phyloP scores from a whole-genome alignment of 768 basidiomycete species.

The Chalciporus pseudorubinellus region DNA sequence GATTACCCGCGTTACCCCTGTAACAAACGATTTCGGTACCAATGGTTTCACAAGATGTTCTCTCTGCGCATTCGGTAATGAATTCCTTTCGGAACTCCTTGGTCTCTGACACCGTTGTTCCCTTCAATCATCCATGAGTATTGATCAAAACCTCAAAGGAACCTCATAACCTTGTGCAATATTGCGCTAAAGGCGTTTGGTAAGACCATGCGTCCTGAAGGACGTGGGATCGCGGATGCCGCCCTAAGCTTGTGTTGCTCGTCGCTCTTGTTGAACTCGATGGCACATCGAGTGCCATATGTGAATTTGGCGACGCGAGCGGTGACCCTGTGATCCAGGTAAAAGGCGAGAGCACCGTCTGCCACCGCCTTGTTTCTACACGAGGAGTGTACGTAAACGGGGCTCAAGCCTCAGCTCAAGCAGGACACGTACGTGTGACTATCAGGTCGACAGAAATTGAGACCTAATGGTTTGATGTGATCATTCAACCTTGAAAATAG shows the following conservation, averaged over 20 bases:
- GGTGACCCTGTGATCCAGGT: conserved; percentile 41
- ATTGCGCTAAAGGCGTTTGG: conserved; percentile 34
- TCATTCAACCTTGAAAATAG: conserved; percentile 34
- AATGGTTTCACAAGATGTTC: conserved; percentile 26
- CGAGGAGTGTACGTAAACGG: not conserved
- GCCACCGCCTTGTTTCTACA: conserved; percentile 48
- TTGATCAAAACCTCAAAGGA: too few relatives aligned
- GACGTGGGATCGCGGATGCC: conserved; percentile 27
- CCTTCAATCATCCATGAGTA: conserved; percentile 15
- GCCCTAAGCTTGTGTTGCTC: conserved; percentile 31
- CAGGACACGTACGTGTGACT: conserved; percentile 42
- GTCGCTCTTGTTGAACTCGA: conserved; percentile 29
- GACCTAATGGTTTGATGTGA: conserved; percentile 32
- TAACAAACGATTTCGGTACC: conserved; percentile 33
- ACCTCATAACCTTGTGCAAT: conserved; percentile 23
- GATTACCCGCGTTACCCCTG: conserved; percentile 20
- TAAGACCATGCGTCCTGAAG: conserved; percentile 32
- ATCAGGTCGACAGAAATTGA: conserved; percentile 49
- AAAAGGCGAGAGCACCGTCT: conserved; percentile 44
- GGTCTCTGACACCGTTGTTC: conserved; percentile 27
- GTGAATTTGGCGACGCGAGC: conserved; percentile 39
- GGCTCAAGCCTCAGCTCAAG: conserved; percentile 7
- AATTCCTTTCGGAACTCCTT: conserved; percentile 35
- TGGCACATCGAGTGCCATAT: conserved; percentile 36
- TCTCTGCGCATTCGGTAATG: conserved; percentile 29